Evolutionary conservation across 1,284 basidiomycete genomes (phyloP).

Genomic region (Tilletia caries): DNA sequence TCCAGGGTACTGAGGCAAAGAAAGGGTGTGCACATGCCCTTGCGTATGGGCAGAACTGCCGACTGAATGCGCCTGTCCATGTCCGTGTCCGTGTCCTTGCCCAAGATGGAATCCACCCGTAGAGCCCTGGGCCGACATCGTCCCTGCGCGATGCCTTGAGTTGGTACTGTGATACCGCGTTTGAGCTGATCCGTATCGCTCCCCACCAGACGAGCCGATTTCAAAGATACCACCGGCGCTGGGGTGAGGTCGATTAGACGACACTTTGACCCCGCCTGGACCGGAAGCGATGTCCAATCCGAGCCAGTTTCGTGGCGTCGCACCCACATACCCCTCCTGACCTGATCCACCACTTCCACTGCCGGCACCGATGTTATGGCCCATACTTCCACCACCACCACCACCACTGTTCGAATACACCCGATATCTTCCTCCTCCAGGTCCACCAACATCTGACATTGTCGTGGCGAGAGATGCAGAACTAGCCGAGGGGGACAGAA

Average conservation of each 20-base stretch:
- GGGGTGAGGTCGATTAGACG: too few relatives aligned
- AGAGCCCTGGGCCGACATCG: neutral
- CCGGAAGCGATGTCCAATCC: conserved; percentile 1
- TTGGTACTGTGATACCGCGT: neutral
- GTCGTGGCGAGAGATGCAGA: conserved; percentile 4
- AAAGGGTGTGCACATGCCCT: conserved; percentile 6
- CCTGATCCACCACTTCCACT: too few relatives aligned
- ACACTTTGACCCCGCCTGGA: neutral
- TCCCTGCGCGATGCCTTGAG: neutral
- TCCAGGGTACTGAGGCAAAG: neutral
- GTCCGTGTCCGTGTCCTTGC: too few relatives aligned
- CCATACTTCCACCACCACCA: too few relatives aligned
- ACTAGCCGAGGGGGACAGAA: conserved; percentile 2
- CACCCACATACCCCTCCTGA: neutral
- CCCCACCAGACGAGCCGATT: conserved; percentile 3
- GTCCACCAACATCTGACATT: neutral
- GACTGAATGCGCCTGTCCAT: neutral
- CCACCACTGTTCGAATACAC: neutral
- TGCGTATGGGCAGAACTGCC: neutral
- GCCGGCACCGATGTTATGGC: too few relatives aligned
- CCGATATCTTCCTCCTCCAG: neutral
- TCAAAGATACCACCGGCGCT: neutral
- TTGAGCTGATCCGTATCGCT: neutral
- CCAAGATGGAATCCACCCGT: too few relatives aligned
- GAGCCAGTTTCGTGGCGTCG: conserved; percentile 10